These are phyloP conservation scores for Paspalum notatum DNA, from an alignment of 176 grass and related monocot genomes.

Conservation along the genomic window DNA sequence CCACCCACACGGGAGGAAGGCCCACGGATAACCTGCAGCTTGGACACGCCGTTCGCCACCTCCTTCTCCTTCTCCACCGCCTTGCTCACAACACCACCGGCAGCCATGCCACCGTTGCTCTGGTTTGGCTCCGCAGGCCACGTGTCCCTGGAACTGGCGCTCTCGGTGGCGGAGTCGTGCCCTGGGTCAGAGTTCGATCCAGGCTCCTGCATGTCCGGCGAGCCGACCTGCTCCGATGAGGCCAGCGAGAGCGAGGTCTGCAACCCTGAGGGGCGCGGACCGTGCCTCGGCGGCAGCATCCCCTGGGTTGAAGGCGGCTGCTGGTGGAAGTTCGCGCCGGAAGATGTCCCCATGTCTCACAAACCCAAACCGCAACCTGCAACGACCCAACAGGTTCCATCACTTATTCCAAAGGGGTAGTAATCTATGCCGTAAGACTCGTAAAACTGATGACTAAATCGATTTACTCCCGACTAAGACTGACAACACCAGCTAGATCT, in stretches of 20 bases:
- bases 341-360: conserved; percentile 72
- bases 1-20: conserved; percentile 46
- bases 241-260: conserved; percentile 88
- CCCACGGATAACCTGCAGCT: conserved; percentile 63
- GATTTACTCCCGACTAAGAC: neutral
- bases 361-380: conserved; percentile 28
- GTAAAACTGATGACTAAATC: neutral
- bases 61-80: conserved; percentile 69
- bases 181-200: conserved; percentile 80
- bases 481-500: neutral
- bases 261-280: conserved; percentile 51
- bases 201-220: conserved; percentile 82
- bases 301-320: conserved; percentile 56
- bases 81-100: conserved; percentile 28
- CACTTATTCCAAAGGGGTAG: neutral
- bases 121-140: conserved; percentile 76
- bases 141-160: conserved; percentile 88
- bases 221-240: conserved; percentile 76
- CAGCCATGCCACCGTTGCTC: conserved; percentile 31
- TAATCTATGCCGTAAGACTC: neutral
- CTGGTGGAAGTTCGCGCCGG: conserved; percentile 74
- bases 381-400: neutral
- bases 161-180: conserved; percentile 88
- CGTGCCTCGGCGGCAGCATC: conserved; percentile 57
- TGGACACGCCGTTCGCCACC: conserved; percentile 58